These are phyloP conservation scores for Trametes punicea DNA, from an alignment of 768 basidiomycete species.

Conservation along the genomic window DNA sequence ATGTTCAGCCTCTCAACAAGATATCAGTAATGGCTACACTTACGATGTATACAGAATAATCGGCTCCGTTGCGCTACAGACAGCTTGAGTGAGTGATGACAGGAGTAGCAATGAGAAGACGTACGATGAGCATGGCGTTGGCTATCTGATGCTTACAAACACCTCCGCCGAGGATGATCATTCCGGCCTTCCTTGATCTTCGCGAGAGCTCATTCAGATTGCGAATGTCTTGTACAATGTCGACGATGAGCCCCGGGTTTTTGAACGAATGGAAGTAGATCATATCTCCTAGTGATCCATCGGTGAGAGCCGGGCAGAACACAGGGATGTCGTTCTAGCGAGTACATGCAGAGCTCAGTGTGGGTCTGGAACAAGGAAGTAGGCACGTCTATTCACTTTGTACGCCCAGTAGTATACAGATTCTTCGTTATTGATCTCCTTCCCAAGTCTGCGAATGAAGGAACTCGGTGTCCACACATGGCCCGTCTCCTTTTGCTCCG, in stretches of 20 bases:
- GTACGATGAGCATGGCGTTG: constrained; percentile 98
- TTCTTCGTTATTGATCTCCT: constrained; percentile 95
- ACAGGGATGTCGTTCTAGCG: constrained; percentile 94
- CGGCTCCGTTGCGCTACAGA: constrained; percentile 89
- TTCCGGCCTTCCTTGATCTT: constrained; percentile 88
- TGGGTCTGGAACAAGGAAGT: constrained; percentile 15
- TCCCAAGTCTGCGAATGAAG: constrained; percentile 90
- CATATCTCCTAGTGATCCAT: constrained; percentile 98
- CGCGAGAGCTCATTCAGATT: constrained; percentile 86
- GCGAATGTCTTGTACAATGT: constrained; percentile 94
- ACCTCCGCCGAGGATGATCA: constrained; percentile 97
- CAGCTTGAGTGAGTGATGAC: constrained; percentile 1
- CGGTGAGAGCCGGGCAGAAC: constrained; percentile 97
- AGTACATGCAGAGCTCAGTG: constrained; percentile 29
- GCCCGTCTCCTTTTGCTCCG: constrained; percentile 73
- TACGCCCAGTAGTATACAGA: constrained; percentile 99
- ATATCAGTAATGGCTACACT: constrained; percentile 28
- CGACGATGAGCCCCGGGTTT: constrained; percentile 78
- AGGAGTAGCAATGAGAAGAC: constrained; percentile 20
- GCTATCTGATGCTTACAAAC: constrained; percentile 99
- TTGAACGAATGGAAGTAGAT: constrained; percentile 98
- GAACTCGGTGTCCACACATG: constrained; percentile 89
- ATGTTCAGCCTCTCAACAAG: neutral
- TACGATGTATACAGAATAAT: constrained; percentile 94
- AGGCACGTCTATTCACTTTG: constrained; percentile 64